Percentiles rank a stretch among this genome's conserved stretches.
These are phyloP conservation scores for Geranium rotundifolium DNA, from an alignment of 345 rosid genomes.

Conservation along the genomic window DNA sequence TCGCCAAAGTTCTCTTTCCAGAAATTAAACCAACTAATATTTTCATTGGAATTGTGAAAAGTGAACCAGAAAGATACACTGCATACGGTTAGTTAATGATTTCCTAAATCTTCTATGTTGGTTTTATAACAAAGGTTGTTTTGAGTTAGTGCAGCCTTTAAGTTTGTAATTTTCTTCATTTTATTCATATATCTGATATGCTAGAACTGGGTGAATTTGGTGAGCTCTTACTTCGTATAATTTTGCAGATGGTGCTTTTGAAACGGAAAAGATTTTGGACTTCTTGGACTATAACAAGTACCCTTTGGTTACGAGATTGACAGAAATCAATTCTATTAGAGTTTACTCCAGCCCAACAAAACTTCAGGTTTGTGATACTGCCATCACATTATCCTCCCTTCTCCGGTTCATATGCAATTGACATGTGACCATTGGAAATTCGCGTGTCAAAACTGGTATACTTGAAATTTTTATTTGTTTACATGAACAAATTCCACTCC, in stretches of 20 bases:
- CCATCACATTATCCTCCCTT: neutral
- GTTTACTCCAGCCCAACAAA: slow-evolving; percentile 67
- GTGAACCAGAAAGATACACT: slow-evolving; percentile 66
- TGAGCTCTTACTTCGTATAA: slow-evolving; percentile 6
- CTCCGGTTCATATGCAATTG: neutral
- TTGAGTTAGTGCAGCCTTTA: neutral
- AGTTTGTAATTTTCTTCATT: neutral
- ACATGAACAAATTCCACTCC: no score
- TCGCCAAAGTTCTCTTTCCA: slow-evolving; percentile 56
- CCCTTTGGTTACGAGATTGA: slow-evolving; percentile 65
- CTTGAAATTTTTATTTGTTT: no score
- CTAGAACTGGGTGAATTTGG: neutral
- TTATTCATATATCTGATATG: neutral
- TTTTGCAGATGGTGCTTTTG: slow-evolving; percentile 54
- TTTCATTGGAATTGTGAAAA: slow-evolving; percentile 69
- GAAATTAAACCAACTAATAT: slow-evolving; percentile 19
- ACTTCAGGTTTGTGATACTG: slow-evolving; percentile 50
- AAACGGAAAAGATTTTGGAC: slow-evolving; percentile 41
- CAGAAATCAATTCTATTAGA: slow-evolving; percentile 54
- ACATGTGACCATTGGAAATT: no score
- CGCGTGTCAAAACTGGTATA: no score
- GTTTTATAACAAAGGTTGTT: neutral
- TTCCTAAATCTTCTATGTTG: neutral
- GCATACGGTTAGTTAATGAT: slow-evolving; percentile 43
- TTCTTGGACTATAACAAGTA: slow-evolving; percentile 66